Conservation (phyloP, 2,329 filamentous ascomycete species). For the Aspergillus sp. region DNA sequence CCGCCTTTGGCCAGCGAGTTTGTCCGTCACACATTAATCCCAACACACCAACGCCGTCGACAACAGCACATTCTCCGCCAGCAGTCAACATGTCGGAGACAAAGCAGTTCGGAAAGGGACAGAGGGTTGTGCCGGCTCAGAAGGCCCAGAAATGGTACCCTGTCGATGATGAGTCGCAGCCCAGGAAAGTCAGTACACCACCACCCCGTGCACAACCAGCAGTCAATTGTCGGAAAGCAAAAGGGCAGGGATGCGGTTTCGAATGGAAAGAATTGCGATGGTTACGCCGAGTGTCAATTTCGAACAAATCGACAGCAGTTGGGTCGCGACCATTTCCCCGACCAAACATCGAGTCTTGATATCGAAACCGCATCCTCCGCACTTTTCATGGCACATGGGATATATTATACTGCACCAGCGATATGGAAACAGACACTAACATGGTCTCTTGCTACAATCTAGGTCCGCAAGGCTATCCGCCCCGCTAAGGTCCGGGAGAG, state of each 20-base stretch:
- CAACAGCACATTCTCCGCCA: conserved; percentile 49
- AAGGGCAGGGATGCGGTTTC: conserved; percentile 30
- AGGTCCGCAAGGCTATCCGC: conserved; percentile 95
- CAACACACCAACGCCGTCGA: conserved; percentile 49
- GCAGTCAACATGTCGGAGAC: conserved; percentile 66
- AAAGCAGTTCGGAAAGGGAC: conserved; percentile 98
- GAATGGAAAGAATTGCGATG: conserved; percentile 37
- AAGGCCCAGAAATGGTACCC: conserved; percentile 99
- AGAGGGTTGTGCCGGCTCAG: conserved; percentile 85
- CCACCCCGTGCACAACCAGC: conserved; percentile 22
- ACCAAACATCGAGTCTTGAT: conserved; percentile 28
- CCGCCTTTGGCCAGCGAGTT: conserved; percentile 41
- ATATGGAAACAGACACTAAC: conserved; percentile 26
- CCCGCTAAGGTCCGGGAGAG: conserved; percentile 84
- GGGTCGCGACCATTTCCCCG: conserved; percentile 27
- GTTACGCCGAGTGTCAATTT: conserved; percentile 26
- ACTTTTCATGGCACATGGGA: conserved; percentile 4
- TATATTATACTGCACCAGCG: neutral
- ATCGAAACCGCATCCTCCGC: conserved; percentile 29
- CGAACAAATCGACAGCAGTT: conserved; percentile 19
- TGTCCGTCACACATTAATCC: conserved; percentile 46
- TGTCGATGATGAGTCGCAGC: conserved; percentile 84
- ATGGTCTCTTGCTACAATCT: conserved; percentile 35
- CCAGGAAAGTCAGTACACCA: conserved; percentile 84
- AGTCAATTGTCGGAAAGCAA: conserved; percentile 22